Evolutionary conservation across 306 rosid genomes (phyloP).

Genomic region (Cucurbita pepo): DNA sequence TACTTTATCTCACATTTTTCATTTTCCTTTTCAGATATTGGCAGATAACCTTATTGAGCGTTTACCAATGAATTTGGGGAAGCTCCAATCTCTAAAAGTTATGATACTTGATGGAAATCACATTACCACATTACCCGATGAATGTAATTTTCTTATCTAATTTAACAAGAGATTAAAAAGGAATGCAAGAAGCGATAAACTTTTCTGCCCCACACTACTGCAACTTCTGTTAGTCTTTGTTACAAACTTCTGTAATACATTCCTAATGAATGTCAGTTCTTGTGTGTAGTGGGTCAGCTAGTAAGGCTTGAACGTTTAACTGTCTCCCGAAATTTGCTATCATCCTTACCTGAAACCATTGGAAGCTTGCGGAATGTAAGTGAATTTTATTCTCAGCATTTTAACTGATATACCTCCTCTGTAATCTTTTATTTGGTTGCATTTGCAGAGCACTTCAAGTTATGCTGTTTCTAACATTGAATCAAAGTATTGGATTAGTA

Average conservation of each 20-base stretch:
- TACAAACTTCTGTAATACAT: background rate
- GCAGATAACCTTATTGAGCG: conserved; percentile 69
- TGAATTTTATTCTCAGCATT: background rate
- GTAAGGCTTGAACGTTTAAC: conserved; percentile 83
- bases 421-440: background rate
- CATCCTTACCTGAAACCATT: conserved; percentile 63
- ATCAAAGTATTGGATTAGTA: background rate
- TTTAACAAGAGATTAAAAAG: conserved; percentile 4
- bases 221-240: background rate
- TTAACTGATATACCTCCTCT: background rate
- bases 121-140: conserved; percentile 82
- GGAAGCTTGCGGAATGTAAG: conserved; percentile 96
- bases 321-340: conserved; percentile 48
- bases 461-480: background rate
- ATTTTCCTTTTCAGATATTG: conserved; percentile 36
- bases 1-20: background rate
- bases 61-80: conserved; percentile 78
- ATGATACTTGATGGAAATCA: conserved; percentile 76
- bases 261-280: conserved; percentile 11
- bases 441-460: background rate
- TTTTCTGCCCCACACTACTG: background rate
- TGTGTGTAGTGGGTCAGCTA: conserved; percentile 73
- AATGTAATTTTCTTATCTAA: conserved; percentile 68
- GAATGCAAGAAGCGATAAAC: background rate
- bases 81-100: conserved; percentile 71